phyloP scores from a whole-genome alignment of 352 stramenopile species.

The Peronospora farinosa region DNA sequence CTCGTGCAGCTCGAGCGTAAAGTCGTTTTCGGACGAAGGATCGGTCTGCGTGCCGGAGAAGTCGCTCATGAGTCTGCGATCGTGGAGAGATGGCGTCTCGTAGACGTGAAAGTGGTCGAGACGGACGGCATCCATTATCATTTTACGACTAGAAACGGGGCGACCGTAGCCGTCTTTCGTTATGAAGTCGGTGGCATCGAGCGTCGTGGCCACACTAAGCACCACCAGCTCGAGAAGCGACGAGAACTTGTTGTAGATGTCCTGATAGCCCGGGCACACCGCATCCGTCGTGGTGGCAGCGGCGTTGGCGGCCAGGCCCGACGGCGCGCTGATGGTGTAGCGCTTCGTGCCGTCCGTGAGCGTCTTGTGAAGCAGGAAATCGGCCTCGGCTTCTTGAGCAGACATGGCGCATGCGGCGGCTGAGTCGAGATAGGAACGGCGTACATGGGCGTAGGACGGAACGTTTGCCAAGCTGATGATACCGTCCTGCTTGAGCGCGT shows the following conservation, averaged over 20 bases:
- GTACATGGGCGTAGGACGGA: conserved; percentile 36
- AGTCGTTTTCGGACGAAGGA: conserved; percentile 20
- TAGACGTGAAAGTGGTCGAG: conserved; percentile 66
- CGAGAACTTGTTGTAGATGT: conserved; percentile 37
- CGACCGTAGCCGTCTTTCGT: conserved; percentile 37
- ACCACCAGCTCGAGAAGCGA: conserved; percentile 45
- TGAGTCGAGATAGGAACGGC: conserved; percentile 39
- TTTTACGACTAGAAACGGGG: conserved; percentile 34
- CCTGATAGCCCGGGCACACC: conserved; percentile 35
- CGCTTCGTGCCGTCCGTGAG: conserved; percentile 57
- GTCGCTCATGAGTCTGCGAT: conserved; percentile 15
- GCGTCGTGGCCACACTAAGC: conserved; percentile 31
- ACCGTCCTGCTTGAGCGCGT: conserved; percentile 52
- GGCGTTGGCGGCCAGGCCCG: conserved; percentile 33
- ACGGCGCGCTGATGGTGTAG: conserved; percentile 62
- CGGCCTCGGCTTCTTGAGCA: conserved; percentile 17
- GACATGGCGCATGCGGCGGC: conserved; percentile 49
- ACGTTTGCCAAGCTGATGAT: conserved; percentile 68
- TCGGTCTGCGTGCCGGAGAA: conserved; percentile 2
- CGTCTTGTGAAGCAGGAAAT: conserved; percentile 52
- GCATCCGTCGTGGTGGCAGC: conserved; percentile 25
- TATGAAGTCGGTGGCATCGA: conserved; percentile 40
- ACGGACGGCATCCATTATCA: conserved; percentile 48
- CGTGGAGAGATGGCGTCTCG: conserved; percentile 24
- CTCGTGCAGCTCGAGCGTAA: conserved; percentile 49